Conservation (phyloP, 2,329 filamentous ascomycete species). For the Pestalotiopsis sp. region DNA sequence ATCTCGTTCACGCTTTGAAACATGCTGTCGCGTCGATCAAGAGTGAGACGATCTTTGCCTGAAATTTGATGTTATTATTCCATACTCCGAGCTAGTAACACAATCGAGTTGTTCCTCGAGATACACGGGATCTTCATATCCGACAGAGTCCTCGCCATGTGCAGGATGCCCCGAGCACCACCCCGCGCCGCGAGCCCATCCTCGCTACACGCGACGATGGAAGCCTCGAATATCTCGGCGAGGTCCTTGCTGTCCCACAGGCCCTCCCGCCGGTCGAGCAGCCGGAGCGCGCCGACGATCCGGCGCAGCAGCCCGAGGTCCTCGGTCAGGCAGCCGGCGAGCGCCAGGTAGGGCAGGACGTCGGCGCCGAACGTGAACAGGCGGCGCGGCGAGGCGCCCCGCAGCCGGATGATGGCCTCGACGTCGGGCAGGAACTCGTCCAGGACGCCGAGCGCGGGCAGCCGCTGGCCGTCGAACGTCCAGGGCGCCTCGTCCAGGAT, state of each 20-base stretch:
- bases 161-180: no score
- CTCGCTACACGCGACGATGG: neutral
- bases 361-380: constrained; percentile 1
- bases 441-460: neutral
- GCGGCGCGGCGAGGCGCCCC: neutral
- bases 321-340: neutral
- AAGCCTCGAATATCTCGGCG: neutral
- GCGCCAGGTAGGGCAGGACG: neutral
- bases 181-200: no score
- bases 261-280: neutral
- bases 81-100: no score
- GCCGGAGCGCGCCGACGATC: neutral
- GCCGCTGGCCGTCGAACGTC: neutral
- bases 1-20: neutral
- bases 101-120: no score
- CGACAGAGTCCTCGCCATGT: no score
- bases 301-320: neutral
- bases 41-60: neutral
- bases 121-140: no score
- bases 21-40: neutral
- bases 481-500: constrained; percentile 1
- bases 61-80: neutral
- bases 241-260: constrained; percentile 1
- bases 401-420: neutral
- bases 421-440: neutral